These are phyloP conservation scores for Irineochytrium annulatum DNA, from an alignment of 192 early-diverging fungal genomes.

Conservation along the genomic window DNA sequence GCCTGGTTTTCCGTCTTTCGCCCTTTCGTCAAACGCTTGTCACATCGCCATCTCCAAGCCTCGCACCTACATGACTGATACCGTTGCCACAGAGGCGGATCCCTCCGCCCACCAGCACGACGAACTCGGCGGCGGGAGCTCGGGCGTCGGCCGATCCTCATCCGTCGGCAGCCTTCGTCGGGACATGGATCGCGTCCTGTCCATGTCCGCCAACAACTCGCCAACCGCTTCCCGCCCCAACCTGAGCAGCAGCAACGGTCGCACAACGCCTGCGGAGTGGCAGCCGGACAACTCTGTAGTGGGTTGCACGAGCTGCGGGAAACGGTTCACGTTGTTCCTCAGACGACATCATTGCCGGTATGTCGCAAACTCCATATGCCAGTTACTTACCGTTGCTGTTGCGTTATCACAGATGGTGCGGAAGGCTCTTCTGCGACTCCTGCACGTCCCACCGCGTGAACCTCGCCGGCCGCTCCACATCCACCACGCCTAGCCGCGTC, in stretches of 20 bases:
- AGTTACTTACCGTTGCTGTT: background rate
- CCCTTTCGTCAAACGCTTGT: too few relatives aligned
- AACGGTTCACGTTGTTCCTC: conserved; percentile 69
- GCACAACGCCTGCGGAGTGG: conserved; percentile 46
- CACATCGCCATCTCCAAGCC: too few relatives aligned
- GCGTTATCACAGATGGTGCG: conserved; percentile 60
- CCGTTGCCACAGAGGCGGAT: too few relatives aligned
- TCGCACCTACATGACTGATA: too few relatives aligned
- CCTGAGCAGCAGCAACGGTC: background rate
- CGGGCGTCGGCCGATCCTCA: too few relatives aligned
- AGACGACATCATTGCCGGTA: conserved; percentile 87
- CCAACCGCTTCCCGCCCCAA: background rate
- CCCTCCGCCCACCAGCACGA: too few relatives aligned
- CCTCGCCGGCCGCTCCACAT: conserved; percentile 43
- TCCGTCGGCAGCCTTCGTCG: background rate
- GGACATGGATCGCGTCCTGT: background rate
- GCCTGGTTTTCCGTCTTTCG: too few relatives aligned
- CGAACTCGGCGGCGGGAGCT: too few relatives aligned
- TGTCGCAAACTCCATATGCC: background rate
- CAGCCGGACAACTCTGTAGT: conserved; percentile 68
- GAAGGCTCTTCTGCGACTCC: conserved; percentile 74
- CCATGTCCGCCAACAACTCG: background rate
- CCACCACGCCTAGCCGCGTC: conserved; percentile 45
- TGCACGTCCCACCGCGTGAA: conserved; percentile 61
- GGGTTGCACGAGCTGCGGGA: conserved; percentile 63